phyloP scores from a whole-genome alignment of 176 grass and related monocot genomes.

The Elaeis guineensis region DNA sequence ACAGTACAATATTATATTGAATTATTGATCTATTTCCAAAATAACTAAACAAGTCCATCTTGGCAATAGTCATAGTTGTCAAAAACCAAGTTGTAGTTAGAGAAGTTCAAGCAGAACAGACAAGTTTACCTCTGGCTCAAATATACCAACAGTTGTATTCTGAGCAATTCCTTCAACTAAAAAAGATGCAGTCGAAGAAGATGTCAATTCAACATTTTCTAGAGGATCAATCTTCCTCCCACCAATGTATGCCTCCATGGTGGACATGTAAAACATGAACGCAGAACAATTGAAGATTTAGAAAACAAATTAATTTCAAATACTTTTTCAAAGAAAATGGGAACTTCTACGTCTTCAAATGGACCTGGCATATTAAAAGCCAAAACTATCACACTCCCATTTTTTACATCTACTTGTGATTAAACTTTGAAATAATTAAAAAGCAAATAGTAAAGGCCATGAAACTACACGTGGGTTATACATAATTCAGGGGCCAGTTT shows the following conservation, averaged over 20 bases:
- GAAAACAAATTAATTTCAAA: background rate
- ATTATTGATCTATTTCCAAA: too few relatives aligned
- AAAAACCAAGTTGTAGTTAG: too few relatives aligned
- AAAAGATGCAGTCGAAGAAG: constrained; percentile 35
- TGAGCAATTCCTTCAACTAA: constrained; percentile 83
- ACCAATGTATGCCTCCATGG: constrained; percentile 63
- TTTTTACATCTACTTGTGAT: too few relatives aligned
- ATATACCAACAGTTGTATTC: constrained; percentile 75
- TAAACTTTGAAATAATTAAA: background rate
- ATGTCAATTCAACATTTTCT: constrained; percentile 42
- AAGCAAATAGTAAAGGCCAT: constrained; percentile 9
- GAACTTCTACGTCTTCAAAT: too few relatives aligned
- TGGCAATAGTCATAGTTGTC: too few relatives aligned
- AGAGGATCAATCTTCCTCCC: constrained; percentile 59
- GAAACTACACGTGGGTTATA: constrained; percentile 15
- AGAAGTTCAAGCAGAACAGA: background rate
- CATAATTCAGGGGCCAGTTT: constrained; percentile 92
- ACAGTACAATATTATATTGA: too few relatives aligned
- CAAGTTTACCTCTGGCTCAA: constrained; percentile 49
- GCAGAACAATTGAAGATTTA: background rate
- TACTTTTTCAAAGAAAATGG: too few relatives aligned
- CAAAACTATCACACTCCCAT: too few relatives aligned
- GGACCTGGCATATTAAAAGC: too few relatives aligned
- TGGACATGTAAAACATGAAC: constrained; percentile 56
- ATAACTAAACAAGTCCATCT: too few relatives aligned